These are phyloP conservation scores for Rhodotorula babjevae DNA, from an alignment of 768 basidiomycete genomes.

Conservation along the genomic window DNA sequence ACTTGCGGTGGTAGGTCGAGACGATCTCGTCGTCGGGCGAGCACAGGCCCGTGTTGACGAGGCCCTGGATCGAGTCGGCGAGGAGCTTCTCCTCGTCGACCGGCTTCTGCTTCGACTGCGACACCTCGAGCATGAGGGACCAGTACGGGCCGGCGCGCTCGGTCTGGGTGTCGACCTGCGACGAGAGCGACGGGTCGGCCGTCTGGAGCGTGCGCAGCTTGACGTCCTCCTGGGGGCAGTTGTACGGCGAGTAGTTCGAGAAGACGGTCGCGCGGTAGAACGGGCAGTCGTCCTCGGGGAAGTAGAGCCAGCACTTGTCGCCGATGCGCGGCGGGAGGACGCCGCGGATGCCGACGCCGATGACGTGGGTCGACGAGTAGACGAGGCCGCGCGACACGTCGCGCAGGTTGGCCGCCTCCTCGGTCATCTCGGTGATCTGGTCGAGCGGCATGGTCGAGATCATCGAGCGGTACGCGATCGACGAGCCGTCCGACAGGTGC, in stretches of 20 bases:
- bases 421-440: slow-evolving; percentile 43
- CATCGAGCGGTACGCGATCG: slow-evolving; percentile 45
- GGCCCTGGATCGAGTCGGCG: slow-evolving; percentile 47
- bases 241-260: slow-evolving; percentile 50
- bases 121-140: slow-evolving; percentile 50
- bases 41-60: slow-evolving; percentile 45
- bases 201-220: slow-evolving; percentile 47
- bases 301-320: slow-evolving; percentile 48
- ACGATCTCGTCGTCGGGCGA: slow-evolving; percentile 48
- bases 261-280: slow-evolving; percentile 51
- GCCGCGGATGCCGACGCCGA: slow-evolving; percentile 49
- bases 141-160: slow-evolving; percentile 47
- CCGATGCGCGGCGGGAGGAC: slow-evolving; percentile 47
- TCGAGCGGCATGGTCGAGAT: slow-evolving; percentile 48
- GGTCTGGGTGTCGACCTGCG: slow-evolving; percentile 39
- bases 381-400: slow-evolving; percentile 43
- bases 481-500: slow-evolving; percentile 45
- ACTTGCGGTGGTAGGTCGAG: slow-evolving; percentile 47
- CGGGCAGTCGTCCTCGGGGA: slow-evolving; percentile 49
- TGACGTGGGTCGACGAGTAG: slow-evolving; percentile 48
- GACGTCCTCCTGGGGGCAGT: slow-evolving; percentile 42
- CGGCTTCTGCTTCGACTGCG: slow-evolving; percentile 47
- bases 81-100: slow-evolving; percentile 47
- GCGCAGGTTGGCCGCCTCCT: slow-evolving; percentile 41
- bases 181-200: slow-evolving; percentile 44